A percentile compares a stretch with the other conserved stretches of the same genome.
phyloP scores from a whole-genome alignment of 768 basidiomycete genomes.

The Grammothele lineata region DNA sequence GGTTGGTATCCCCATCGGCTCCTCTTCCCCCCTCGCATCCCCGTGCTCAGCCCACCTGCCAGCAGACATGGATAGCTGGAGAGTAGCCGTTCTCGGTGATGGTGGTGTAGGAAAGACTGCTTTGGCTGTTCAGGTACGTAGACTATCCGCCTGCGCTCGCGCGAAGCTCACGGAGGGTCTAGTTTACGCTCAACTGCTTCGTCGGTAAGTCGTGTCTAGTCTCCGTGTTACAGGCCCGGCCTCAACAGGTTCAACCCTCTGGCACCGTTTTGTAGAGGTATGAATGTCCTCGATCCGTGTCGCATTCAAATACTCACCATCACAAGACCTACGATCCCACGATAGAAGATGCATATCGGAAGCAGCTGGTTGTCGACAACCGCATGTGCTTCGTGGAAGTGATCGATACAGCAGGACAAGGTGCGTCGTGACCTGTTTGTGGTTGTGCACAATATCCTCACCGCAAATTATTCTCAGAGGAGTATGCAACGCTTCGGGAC shows the following conservation, averaged over 20 bases:
- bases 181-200: slow-evolving; percentile 97
- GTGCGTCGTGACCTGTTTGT: slow-evolving; percentile 38
- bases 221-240: slow-evolving; percentile 7
- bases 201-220: slow-evolving; percentile 63
- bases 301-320: slow-evolving; percentile 7
- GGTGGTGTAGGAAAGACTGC: slow-evolving; percentile 98
- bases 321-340: slow-evolving; percentile 92
- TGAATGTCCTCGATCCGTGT: neutral
- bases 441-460: slow-evolving; percentile 10
- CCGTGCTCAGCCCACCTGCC: slow-evolving; percentile 2
- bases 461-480: slow-evolving; percentile 55
- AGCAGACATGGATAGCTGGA: slow-evolving; percentile 85
- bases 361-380: slow-evolving; percentile 92
- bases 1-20: slow-evolving; percentile 11
- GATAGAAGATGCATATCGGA: slow-evolving; percentile 97
- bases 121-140: slow-evolving; percentile 87
- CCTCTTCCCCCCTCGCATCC: neutral
- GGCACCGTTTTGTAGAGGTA: slow-evolving; percentile 14
- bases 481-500: slow-evolving; percentile 93
- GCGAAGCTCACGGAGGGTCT: slow-evolving; percentile 6
- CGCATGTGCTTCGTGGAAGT: slow-evolving; percentile 95
- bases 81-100: slow-evolving; percentile 93
- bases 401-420: slow-evolving; percentile 97
- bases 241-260: slow-evolving; percentile 8
- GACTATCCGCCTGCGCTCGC: neutral